Percentiles rank a stretch among this genome's conserved stretches.
These are phyloP conservation scores for Punctularia strigosozonata DNA, from an alignment of 768 basidiomycete species.

Conservation along the genomic window DNA sequence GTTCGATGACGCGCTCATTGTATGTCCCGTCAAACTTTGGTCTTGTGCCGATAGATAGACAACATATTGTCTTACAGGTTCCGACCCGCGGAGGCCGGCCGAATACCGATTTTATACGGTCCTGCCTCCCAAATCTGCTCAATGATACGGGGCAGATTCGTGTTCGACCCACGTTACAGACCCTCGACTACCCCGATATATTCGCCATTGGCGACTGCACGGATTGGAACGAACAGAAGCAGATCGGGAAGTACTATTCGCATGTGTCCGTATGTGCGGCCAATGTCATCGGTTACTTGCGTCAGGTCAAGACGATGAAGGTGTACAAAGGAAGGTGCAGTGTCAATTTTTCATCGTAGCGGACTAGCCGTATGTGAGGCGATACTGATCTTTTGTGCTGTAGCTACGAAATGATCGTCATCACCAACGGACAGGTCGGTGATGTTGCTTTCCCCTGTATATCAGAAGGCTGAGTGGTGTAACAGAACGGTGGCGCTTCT, in stretches of 20 bases:
- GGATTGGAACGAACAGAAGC: slow-evolving; percentile 55
- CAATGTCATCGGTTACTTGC: slow-evolving; percentile 37
- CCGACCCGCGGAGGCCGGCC: slow-evolving; percentile 23
- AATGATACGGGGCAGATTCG: slow-evolving; percentile 32
- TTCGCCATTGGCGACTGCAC: slow-evolving; percentile 60
- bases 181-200: slow-evolving; percentile 36
- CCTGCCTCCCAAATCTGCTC: slow-evolving; percentile 25
- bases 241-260: slow-evolving; percentile 29
- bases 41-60: background rate
- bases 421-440: slow-evolving; percentile 4
- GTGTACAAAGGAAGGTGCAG: slow-evolving; percentile 39
- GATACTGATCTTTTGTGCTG: too few relatives aligned
- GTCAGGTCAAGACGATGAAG: slow-evolving; percentile 22
- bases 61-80: slow-evolving; percentile 12
- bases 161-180: slow-evolving; percentile 45
- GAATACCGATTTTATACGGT: slow-evolving; percentile 37
- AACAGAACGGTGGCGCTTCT: slow-evolving; percentile 26
- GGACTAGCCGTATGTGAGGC: too few relatives aligned
- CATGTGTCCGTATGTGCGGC: slow-evolving; percentile 34
- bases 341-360: too few relatives aligned
- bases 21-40: slow-evolving; percentile 18
- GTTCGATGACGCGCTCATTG: slow-evolving; percentile 38
- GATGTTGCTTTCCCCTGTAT: too few relatives aligned
- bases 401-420: slow-evolving; percentile 36
- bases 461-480: too few relatives aligned